Percentiles rank a stretch among this genome's conserved stretches.
Conservation (phyloP, 2,329 filamentous ascomycete species). For the Cercospora sp. region DNA sequence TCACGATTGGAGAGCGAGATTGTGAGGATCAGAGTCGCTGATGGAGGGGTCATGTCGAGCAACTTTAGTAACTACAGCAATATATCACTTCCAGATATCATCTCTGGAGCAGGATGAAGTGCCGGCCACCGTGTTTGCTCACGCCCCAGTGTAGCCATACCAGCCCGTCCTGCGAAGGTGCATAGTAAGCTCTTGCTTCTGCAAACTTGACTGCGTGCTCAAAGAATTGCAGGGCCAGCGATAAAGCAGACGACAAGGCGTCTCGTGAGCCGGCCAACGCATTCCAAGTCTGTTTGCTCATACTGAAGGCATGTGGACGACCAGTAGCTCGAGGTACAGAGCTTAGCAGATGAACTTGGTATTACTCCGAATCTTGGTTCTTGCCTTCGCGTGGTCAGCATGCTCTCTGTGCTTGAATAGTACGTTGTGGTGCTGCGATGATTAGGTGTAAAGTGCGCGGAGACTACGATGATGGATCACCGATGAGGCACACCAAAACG, state of each 20-base stretch:
- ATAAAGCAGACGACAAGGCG: not conserved
- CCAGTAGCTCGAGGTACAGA: not conserved
- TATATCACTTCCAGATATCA: too few relatives aligned
- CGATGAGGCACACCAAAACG: not conserved
- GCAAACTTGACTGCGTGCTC: not conserved
- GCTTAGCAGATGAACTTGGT: not conserved
- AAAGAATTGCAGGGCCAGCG: not conserved
- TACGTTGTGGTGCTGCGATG: not conserved
- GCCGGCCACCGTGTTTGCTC: too few relatives aligned
- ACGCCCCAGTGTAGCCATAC: not conserved
- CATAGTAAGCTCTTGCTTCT: not conserved
- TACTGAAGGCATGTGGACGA: not conserved
- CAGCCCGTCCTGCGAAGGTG: not conserved
- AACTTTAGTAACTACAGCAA: too few relatives aligned
- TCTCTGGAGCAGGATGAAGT: too few relatives aligned
- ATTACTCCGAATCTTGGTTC: not conserved
- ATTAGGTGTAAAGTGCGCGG: not conserved
- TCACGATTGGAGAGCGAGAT: too few relatives aligned
- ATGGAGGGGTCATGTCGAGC: too few relatives aligned
- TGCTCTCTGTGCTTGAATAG: not conserved
- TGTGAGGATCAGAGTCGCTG: too few relatives aligned
- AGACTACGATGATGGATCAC: not conserved
- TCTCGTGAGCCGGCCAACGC: not conserved
- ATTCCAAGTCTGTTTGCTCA: not conserved
- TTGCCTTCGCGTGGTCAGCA: not conserved